Conservation (phyloP, 176 grass and related monocot species). For the Aegilops sharonensis region DNA sequence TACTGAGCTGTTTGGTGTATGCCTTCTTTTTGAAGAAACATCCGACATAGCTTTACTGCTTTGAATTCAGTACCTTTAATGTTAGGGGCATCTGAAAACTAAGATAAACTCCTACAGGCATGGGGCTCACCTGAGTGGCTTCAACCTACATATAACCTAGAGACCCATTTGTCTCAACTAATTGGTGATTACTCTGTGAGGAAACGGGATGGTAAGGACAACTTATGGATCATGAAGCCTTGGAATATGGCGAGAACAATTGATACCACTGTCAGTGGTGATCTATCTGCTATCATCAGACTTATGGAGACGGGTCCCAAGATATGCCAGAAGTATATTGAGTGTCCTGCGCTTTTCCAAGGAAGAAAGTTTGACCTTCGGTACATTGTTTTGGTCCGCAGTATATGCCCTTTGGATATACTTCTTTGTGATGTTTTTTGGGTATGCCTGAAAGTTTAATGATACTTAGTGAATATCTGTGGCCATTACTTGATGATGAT, state of each 20-base stretch:
- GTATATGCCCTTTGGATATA: slow-evolving; percentile 83
- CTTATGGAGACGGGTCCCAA: slow-evolving; percentile 97
- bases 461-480: slow-evolving; percentile 13
- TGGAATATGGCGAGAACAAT: slow-evolving; percentile 99
- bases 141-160: slow-evolving; percentile 95
- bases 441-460: slow-evolving; percentile 52
- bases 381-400: slow-evolving; percentile 83
- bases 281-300: slow-evolving; percentile 87
- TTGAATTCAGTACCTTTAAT: slow-evolving; percentile 14
- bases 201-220: slow-evolving; percentile 64
- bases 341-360: slow-evolving; percentile 68
- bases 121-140: slow-evolving; percentile 93
- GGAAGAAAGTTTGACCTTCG: slow-evolving; percentile 97
- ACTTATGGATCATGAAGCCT: slow-evolving; percentile 97
- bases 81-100: slow-evolving; percentile 20
- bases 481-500: slow-evolving; percentile 5
- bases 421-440: slow-evolving; percentile 90
- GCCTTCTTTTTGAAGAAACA: not conserved
- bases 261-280: slow-evolving; percentile 80
- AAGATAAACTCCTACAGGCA: slow-evolving; percentile 60
- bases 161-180: slow-evolving; percentile 83
- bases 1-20: not conserved
- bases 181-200: slow-evolving; percentile 80
- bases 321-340: slow-evolving; percentile 99
- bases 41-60: not conserved